Percentiles rank a stretch among this genome's conserved stretches.
Evolutionary conservation across 179 eudicot species (phyloP).

Genomic region (Sideroxylon spinosum): DNA sequence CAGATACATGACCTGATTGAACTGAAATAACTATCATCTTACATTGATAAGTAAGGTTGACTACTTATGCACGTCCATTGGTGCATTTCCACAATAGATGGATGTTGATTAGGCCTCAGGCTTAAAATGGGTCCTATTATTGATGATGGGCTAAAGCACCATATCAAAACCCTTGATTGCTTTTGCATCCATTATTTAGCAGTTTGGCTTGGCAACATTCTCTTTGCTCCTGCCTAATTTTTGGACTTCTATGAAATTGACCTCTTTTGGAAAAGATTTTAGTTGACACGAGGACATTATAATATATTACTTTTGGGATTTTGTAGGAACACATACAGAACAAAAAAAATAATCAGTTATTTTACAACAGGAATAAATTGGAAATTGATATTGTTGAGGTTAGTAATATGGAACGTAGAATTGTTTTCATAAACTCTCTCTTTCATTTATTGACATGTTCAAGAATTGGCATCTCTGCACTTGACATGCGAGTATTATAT

Average conservation of each 20-base stretch:
- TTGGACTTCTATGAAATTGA: background rate
- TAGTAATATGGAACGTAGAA: background rate
- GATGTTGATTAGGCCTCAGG: background rate
- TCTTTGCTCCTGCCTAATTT: background rate
- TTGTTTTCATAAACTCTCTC: too few species aligned
- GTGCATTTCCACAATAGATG: slow-evolving; percentile 2
- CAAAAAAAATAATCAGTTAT: too few species aligned
- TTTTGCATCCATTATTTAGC: background rate
- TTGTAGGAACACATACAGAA: background rate
- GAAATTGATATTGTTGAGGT: background rate
- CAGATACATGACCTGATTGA: background rate
- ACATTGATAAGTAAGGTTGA: too few species aligned
- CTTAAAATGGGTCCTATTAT: background rate
- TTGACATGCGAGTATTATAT: too few species aligned
- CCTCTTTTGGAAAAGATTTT: background rate
- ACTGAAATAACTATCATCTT: background rate
- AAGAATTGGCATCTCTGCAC: too few species aligned
- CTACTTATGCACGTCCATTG: background rate
- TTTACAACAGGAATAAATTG: background rate
- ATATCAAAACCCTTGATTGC: background rate
- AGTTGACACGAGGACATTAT: background rate
- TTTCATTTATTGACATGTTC: too few species aligned
- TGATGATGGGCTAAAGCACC: background rate
- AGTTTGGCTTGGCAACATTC: background rate
- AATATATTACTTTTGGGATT: background rate